Evolutionary conservation across 2,329 filamentous ascomycete species (phyloP).

Genomic region (Arthrobotrys musiformis): DNA sequence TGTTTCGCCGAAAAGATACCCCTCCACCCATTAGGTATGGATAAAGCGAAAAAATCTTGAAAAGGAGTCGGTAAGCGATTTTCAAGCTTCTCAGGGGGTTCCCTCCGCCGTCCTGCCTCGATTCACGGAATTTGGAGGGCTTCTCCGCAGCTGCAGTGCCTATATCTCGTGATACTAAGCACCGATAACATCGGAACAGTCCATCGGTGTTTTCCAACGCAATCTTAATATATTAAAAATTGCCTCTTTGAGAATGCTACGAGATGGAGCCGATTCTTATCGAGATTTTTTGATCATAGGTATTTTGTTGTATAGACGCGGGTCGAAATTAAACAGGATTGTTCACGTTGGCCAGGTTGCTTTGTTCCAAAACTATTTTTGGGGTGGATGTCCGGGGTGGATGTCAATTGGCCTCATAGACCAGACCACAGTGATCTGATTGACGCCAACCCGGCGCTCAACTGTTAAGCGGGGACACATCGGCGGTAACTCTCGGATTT

Average conservation of each 20-base stretch:
- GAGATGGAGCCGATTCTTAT: slow-evolving; percentile 17
- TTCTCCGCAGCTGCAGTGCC: background rate
- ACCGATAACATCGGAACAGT: slow-evolving; percentile 17
- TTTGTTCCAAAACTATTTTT: slow-evolving; percentile 48
- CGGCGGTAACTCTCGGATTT: slow-evolving; percentile 39
- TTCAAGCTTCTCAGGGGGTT: slow-evolving; percentile 28
- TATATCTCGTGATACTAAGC: slow-evolving; percentile 31
- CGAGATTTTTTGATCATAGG: slow-evolving; percentile 31
- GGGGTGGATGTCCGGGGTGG: slow-evolving; percentile 14
- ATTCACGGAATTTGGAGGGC: slow-evolving; percentile 25
- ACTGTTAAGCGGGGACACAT: slow-evolving; percentile 18
- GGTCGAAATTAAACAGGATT: slow-evolving; percentile 47
- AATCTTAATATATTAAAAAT: slow-evolving; percentile 48
- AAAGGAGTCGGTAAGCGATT: slow-evolving; percentile 37
- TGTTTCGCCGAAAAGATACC: slow-evolving; percentile 21
- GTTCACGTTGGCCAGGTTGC: slow-evolving; percentile 37
- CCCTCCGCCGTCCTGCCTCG: slow-evolving; percentile 19
- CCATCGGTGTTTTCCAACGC: slow-evolving; percentile 11
- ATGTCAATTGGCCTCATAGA: slow-evolving; percentile 28
- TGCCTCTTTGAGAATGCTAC: slow-evolving; percentile 19
- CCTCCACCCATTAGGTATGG: background rate
- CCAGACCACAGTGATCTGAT: slow-evolving; percentile 24
- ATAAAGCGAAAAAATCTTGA: slow-evolving; percentile 16
- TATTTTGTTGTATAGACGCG: slow-evolving; percentile 37
- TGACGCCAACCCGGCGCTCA: slow-evolving; percentile 48